phyloP scores from a whole-genome alignment of 106 monocot species.

The Acorus gramineus region DNA sequence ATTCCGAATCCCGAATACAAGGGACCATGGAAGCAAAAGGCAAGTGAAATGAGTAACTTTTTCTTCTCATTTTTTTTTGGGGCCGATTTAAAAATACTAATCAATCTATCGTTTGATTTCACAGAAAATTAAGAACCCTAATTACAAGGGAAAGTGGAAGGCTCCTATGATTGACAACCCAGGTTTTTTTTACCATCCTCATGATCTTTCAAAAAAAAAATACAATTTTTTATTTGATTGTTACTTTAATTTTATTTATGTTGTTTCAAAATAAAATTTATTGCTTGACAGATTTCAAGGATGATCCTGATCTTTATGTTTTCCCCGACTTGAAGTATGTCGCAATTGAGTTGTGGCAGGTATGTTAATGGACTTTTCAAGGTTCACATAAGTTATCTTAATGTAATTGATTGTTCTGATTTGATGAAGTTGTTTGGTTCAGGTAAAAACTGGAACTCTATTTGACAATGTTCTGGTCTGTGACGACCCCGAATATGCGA shows the following conservation, averaged over 20 bases:
- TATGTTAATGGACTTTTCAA: background rate
- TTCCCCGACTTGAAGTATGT: constrained; percentile 67
- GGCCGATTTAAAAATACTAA: too few relatives aligned
- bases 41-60: background rate
- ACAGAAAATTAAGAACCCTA: constrained; percentile 67
- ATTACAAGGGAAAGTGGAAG: constrained; percentile 86
- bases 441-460: constrained; percentile 73
- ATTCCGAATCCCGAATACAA: constrained; percentile 72
- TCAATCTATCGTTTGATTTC: background rate
- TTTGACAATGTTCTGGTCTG: constrained; percentile 73
- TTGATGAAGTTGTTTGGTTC: background rate
- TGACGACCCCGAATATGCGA: constrained; percentile 87
- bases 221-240: background rate
- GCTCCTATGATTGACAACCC: constrained; percentile 90
- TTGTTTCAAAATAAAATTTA: background rate
- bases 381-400: too few relatives aligned
- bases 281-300: constrained; percentile 54
- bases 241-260: background rate
- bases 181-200: background rate
- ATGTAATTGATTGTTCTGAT: too few relatives aligned
- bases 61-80: background rate
- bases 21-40: constrained; percentile 63
- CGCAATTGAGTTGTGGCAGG: constrained; percentile 43
- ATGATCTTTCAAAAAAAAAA: background rate
- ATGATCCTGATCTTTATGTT: constrained; percentile 60